A percentile compares a stretch with the other conserved stretches of the same genome.
Evolutionary conservation across 108 stramenopile species (phyloP).

Genomic region (Cyclotella distinguenda): DNA sequence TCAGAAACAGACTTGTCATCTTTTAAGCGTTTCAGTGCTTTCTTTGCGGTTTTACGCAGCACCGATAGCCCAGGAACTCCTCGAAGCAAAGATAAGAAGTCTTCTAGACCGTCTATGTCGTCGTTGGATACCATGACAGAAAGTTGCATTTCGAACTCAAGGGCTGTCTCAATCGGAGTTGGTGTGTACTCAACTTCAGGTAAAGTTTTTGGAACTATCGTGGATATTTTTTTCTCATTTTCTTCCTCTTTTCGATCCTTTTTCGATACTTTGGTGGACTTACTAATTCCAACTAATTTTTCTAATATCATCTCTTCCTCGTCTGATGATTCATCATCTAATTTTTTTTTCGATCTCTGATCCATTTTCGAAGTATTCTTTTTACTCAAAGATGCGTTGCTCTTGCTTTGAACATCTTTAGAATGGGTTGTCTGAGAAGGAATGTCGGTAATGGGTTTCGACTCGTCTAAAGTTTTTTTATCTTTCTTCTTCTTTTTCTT

Average conservation of each 20-base stretch:
- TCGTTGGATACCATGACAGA: constrained; percentile 52
- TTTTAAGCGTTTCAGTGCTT: constrained; percentile 79
- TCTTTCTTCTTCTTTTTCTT: constrained; percentile 83
- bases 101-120: constrained; percentile 77
- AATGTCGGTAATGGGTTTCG: constrained; percentile 12
- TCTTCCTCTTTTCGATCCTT: constrained; percentile 41
- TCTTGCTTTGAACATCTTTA: constrained; percentile 12
- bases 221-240: constrained; percentile 9
- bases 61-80: constrained; percentile 86
- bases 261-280: constrained; percentile 29
- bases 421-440: constrained; percentile 5
- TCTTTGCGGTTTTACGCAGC: constrained; percentile 88
- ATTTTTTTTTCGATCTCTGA: neutral
- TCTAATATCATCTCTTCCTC: constrained; percentile 51
- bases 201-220: constrained; percentile 10
- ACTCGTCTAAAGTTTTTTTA: constrained; percentile 15
- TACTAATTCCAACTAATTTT: constrained; percentile 37
- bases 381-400: constrained; percentile 19
- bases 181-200: neutral
- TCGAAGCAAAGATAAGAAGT: constrained; percentile 64
- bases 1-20: constrained; percentile 30
- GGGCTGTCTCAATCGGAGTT: neutral
- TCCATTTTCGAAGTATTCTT: constrained; percentile 21
- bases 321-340: constrained; percentile 50
- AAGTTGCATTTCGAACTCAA: constrained; percentile 45